These are phyloP conservation scores for Phytophthora megakarya DNA, from an alignment of 352 stramenopile species.

Conservation along the genomic window DNA sequence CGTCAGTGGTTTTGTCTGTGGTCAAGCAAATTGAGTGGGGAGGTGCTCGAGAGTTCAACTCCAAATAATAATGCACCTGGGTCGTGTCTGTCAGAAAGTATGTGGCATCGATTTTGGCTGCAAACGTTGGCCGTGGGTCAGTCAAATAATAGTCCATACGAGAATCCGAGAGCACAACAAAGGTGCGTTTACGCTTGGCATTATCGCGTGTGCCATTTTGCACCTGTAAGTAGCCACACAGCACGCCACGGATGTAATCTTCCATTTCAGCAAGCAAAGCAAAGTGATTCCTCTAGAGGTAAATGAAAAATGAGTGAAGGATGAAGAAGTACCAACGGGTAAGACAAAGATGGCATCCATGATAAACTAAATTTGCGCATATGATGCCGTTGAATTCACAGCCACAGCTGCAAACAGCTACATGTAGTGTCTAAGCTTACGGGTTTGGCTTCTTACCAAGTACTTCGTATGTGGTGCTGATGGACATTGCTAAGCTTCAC, in stretches of 20 bases:
- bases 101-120: constrained; percentile 62
- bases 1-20: constrained; percentile 59
- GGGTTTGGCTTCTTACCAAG: not conserved
- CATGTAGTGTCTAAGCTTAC: no score
- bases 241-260: constrained; percentile 72
- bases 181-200: constrained; percentile 62
- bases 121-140: constrained; percentile 68
- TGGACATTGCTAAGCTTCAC: not conserved
- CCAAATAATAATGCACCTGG: constrained; percentile 59
- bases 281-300: no score
- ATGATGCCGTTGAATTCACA: not conserved
- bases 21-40: constrained; percentile 66
- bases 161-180: constrained; percentile 77
- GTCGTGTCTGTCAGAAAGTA: constrained; percentile 49
- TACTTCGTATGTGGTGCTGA: no score
- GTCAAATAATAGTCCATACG: constrained; percentile 73
- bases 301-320: no score
- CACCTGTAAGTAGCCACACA: constrained; percentile 70
- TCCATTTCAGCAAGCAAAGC: constrained; percentile 41
- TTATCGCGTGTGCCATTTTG: constrained; percentile 54
- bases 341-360: no score
- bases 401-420: no score
- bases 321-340: not conserved
- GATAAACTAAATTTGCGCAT: constrained; percentile 26
- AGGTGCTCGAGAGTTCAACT: constrained; percentile 65